Percentiles rank a stretch among this genome's conserved stretches.
These are phyloP conservation scores for Elaeis guineensis DNA, from an alignment of 176 grass and related monocot genomes.

Conservation along the genomic window DNA sequence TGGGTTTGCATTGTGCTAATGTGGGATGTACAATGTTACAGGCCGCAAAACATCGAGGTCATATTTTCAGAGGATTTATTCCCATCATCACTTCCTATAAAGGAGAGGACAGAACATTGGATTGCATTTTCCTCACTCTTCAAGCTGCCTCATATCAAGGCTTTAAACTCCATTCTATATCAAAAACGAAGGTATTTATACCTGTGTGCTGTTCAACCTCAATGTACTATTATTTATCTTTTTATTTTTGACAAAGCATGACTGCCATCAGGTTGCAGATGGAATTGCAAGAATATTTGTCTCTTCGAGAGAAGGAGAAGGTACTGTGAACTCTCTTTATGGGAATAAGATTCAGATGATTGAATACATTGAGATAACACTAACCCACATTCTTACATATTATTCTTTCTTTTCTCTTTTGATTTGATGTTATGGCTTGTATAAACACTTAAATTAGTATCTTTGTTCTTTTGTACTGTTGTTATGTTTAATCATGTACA, in stretches of 20 bases:
- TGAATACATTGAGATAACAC: too few relatives aligned
- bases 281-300: conserved; percentile 78
- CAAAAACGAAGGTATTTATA: conserved; percentile 77
- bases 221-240: too few relatives aligned
- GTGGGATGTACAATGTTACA: conserved; percentile 27
- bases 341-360: too few relatives aligned
- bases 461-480: too few relatives aligned
- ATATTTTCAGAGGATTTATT: conserved; percentile 82
- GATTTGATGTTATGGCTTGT: too few relatives aligned
- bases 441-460: too few relatives aligned
- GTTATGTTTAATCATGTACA: too few relatives aligned
- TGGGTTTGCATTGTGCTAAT: conserved; percentile 6
- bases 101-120: conserved; percentile 88
- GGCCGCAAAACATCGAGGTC: conserved; percentile 65
- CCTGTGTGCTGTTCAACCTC: conserved; percentile 1
- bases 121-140: conserved; percentile 77
- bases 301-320: conserved; percentile 52
- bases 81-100: conserved; percentile 58
- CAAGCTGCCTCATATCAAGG: conserved; percentile 57
- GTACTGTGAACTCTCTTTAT: conserved; percentile 29
- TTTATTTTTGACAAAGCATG: background rate
- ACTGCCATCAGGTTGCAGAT: conserved; percentile 62
- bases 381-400: too few relatives aligned
- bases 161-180: conserved; percentile 60
- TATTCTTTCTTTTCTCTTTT: too few relatives aligned